Base-by-base conservation (phyloP, 805 yeast genomes). In the Spencermartinsiella europaea region DNA sequence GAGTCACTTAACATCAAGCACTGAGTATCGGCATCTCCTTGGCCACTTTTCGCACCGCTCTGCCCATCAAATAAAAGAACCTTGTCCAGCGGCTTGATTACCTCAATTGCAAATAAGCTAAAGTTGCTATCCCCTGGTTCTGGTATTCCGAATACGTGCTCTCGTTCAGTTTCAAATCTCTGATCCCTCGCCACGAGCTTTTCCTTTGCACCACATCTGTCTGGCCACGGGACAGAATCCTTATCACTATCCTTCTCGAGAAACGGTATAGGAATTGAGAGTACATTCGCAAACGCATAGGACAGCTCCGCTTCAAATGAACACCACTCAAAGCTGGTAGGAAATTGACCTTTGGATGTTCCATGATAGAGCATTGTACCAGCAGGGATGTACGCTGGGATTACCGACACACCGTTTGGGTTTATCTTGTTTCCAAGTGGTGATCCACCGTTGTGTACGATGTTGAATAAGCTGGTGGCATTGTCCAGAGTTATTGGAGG, bases 221-320 rank as follows among this genome's bases (percentile, higher is more conserved):
- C 42, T 4, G 10, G 17, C 12, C 36, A 17, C 4, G 33, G 3
- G 4, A 21, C 17, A n/a, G 21, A 31, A 15, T 39, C 42, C 3
- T 16, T 16, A 4, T 4, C 17, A 3, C 27, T 17, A 3, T 16
- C 5, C 21, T 25, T 25, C 7, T 25, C 31, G 10, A 25, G 31
- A 12, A 25, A 25, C 12, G 12, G 7, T 12, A 7, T 25, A 12
- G 31, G 31, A 25, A 25, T 25, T 5, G 7, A 7, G 12, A 21
- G 10, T n/a, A 27, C 34, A 15, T 25, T 15, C 16, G 34, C 47
- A 28, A 44, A 20, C 17, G 22, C 17, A 39, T 73, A 76, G 51
- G 81, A 75, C 60, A 80, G 79, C 55, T 80, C 85, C 52, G 68
- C 74, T 57, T 79, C 83, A 73, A 80, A 65, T 1, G 85, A 85